Conservation (phyloP, 129 eudicot species). For the Centrapalus pauciflorus region DNA sequence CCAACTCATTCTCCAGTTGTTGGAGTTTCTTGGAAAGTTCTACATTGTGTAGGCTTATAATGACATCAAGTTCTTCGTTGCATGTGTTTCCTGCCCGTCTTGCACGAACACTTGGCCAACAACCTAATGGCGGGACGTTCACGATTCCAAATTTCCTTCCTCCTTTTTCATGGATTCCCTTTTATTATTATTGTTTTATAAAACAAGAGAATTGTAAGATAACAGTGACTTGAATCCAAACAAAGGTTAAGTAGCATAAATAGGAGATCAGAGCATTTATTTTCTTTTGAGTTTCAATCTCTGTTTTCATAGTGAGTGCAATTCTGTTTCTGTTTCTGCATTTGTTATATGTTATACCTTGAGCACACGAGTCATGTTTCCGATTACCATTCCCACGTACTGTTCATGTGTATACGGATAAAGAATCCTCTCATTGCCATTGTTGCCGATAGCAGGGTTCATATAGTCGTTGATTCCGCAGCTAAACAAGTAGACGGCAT, state of each 20-base stretch:
- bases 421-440: too few species aligned
- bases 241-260: background rate
- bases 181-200: too few species aligned
- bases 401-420: slow-evolving; percentile 12
- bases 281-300: too few species aligned
- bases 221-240: too few species aligned
- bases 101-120: slow-evolving; percentile 32
- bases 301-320: too few species aligned
- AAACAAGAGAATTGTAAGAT: too few species aligned
- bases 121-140: slow-evolving; percentile 34
- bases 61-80: slow-evolving; percentile 20
- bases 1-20: slow-evolving; percentile 20
- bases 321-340: too few species aligned
- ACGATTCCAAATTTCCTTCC: slow-evolving; percentile 51
- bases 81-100: slow-evolving; percentile 22
- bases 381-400: slow-evolving; percentile 39
- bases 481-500: slow-evolving; percentile 53
- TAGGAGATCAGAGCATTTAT: too few species aligned
- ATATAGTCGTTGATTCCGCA: slow-evolving; percentile 48
- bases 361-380: slow-evolving; percentile 35
- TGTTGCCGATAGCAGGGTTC: slow-evolving; percentile 21
- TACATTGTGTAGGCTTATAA: slow-evolving; percentile 25
- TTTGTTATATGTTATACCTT: too few species aligned
- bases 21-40: slow-evolving; percentile 4
- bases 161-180: slow-evolving; percentile 43